A percentile compares a stretch with the other conserved stretches of the same genome.
These are phyloP conservation scores for Penicillium crustosum DNA, from an alignment of 2,329 filamentous ascomycete species.

Conservation along the genomic window DNA sequence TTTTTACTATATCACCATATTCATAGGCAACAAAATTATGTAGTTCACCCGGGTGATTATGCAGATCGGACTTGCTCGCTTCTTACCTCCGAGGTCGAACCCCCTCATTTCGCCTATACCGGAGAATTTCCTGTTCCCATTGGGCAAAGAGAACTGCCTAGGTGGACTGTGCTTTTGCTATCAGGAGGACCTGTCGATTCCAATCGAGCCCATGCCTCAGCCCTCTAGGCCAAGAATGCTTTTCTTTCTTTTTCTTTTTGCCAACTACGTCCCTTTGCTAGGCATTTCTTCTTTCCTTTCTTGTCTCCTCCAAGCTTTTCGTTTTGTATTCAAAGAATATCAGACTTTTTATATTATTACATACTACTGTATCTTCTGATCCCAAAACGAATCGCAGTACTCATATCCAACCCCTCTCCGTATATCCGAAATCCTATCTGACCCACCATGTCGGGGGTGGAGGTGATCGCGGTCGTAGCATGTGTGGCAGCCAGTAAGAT, in stretches of 20 bases:
- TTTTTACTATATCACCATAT: not conserved
- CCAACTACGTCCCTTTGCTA: not conserved
- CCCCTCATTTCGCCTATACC: slow-evolving; percentile 9
- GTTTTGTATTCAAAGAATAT: not conserved
- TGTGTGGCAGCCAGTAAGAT: slow-evolving; percentile 26
- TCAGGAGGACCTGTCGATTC: slow-evolving; percentile 1
- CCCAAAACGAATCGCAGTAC: not conserved
- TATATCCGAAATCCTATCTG: not conserved
- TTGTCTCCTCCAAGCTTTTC: not conserved
- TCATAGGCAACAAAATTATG: no score
- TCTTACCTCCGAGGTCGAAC: not conserved
- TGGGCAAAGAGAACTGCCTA: not conserved
- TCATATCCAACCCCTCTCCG: not conserved
- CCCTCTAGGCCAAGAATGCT: not conserved
- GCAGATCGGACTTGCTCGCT: not conserved
- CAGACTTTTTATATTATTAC: not conserved
- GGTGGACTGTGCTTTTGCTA: slow-evolving; percentile 9
- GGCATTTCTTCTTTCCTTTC: not conserved
- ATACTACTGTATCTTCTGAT: no score
- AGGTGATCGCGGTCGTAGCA: slow-evolving; percentile 24
- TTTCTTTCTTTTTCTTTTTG: not conserved
- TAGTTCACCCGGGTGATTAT: no score
- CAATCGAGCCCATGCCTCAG: not conserved
- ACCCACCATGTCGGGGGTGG: slow-evolving; percentile 20
- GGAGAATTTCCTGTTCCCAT: not conserved